Evolutionary conservation across 225 moss, liverwort and hornwort genomes (phyloP).

Genomic region (Sphagnum tenellum): DNA sequence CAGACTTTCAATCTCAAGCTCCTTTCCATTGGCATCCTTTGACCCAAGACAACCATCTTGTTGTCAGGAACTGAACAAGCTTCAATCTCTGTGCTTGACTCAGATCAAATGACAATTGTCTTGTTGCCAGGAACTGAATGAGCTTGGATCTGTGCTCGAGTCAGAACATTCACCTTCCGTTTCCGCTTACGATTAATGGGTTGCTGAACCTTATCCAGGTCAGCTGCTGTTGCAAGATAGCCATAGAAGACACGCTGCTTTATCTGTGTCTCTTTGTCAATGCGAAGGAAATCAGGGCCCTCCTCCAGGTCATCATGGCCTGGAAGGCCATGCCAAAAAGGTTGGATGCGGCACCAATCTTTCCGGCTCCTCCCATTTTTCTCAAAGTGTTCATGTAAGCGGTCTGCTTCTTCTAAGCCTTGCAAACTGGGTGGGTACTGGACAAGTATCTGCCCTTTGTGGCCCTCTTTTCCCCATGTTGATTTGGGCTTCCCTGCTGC

Average conservation of each 20-base stretch:
- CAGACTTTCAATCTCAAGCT: too few relatives aligned
- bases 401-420: slow-evolving; percentile 12
- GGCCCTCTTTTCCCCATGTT: slow-evolving; percentile 9
- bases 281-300: slow-evolving; percentile 12
- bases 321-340: slow-evolving; percentile 16
- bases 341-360: slow-evolving; percentile 9
- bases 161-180: background rate
- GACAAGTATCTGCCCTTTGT: slow-evolving; percentile 8
- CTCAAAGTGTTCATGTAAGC: slow-evolving; percentile 13
- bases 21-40: too few relatives aligned
- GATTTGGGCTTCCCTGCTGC: slow-evolving; percentile 10
- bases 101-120: background rate
- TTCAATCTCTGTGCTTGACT: slow-evolving; percentile 5
- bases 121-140: background rate
- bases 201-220: slow-evolving; percentile 4
- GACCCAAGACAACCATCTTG: too few relatives aligned
- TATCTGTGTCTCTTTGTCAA: slow-evolving; percentile 9
- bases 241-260: slow-evolving; percentile 11
- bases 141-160: slow-evolving; percentile 4
- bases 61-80: background rate
- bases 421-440: slow-evolving; percentile 6
- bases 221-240: slow-evolving; percentile 10
- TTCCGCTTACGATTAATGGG: background rate
- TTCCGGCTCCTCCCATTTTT: slow-evolving; percentile 7
- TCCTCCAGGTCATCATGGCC: slow-evolving; percentile 12